Evolutionary conservation across 2,329 filamentous ascomycete species (phyloP).

Genomic region (Penicillium frequentans): DNA sequence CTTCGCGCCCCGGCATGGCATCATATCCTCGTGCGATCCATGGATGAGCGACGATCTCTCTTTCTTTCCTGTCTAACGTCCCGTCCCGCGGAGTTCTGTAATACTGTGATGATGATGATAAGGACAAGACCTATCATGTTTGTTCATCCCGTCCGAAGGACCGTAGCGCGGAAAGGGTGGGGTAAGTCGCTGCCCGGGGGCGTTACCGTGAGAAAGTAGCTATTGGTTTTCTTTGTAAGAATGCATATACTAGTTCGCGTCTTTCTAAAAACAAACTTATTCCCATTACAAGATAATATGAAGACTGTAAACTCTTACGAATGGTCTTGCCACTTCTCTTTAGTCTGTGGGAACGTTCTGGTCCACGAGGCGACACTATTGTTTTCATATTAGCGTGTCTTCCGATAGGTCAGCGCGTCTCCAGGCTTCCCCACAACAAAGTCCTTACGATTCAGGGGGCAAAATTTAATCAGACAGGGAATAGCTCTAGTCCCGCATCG

Average conservation of each 20-base stretch:
- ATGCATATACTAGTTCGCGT: neutral
- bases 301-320: neutral
- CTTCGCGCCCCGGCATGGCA: neutral
- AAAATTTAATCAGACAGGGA: neutral
- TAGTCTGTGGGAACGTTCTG: neutral
- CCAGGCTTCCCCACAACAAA: constrained; percentile 1
- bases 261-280: neutral
- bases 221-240: neutral
- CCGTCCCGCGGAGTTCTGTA: neutral
- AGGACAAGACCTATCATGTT: constrained; percentile 7
- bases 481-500: constrained; percentile 19
- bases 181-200: neutral
- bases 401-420: neutral
- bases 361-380: neutral
- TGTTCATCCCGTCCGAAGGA: constrained; percentile 6
- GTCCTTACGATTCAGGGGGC: constrained; percentile 1
- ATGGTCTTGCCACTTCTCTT: neutral
- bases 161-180: constrained; percentile 4
- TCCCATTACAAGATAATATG: neutral
- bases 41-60: constrained; percentile 6
- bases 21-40: constrained; percentile 1
- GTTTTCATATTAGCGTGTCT: neutral
- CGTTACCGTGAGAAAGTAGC: neutral
- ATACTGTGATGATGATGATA: neutral
- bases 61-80: neutral